Evolutionary conservation across 2,329 filamentous ascomycete genomes (phyloP), one percentile per base, ranked within the genome.

Genomic region (Chaetomium strumarium): DNA sequence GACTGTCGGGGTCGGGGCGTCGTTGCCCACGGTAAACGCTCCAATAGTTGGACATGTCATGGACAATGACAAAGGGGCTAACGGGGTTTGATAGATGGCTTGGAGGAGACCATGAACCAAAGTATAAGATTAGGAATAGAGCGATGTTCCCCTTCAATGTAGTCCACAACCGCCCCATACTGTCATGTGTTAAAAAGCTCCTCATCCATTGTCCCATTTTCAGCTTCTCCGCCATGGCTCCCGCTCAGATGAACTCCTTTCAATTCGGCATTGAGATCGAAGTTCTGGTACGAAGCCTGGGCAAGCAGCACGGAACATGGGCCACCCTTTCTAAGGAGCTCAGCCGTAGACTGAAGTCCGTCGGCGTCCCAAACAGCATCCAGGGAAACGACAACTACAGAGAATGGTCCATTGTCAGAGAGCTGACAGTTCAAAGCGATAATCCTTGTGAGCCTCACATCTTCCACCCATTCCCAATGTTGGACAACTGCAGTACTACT

Each of bases 251-350:
- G 30, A 0, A n/a, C 8, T 52, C 55, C 2, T 58, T 66, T 36
- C 58, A 59, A 31, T 72, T 72, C 44, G 70, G 70, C 17, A 55
- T 72, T 17, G 70, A 72, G 57, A 62, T 72, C 19, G 70, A 72
- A 58, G 59, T 72, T 3, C 64, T 70, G 6, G 58, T 72, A 3
- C 63, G 60, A 11, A 62, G 65, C 51, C 63, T 62, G 42, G 66
- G 66, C 34, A 68, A 65, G 53, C 53, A 58, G 10, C 60, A 67
- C 51, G 64, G 64, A 9, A 58, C 60, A 4, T 71, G 69, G 68
- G 58, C 60, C 5, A 52, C 62, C 2, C 61, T 72, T n/a, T 68
- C 69, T 11, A 56, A 65, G 11, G 66, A 70, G 24, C 59, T 70
- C 17, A 66, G 66, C 60, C 58, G 60, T 52, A 58, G 60, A 12